These are phyloP conservation scores for Phytopythium kandeliae DNA, from an alignment of 352 stramenopile species.

Conservation along the genomic window DNA sequence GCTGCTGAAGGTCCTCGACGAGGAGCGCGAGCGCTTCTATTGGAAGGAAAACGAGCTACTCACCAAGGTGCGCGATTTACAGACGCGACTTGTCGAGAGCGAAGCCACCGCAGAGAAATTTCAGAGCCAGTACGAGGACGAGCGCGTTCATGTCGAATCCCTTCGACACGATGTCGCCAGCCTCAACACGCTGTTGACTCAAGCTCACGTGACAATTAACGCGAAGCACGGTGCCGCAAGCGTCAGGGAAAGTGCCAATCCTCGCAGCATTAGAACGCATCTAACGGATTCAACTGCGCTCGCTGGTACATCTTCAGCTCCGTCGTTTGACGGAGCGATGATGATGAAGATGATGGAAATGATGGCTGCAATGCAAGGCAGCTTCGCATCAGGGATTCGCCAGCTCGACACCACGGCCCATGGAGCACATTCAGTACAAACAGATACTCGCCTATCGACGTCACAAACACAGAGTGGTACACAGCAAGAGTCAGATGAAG, in stretches of 20 bases:
- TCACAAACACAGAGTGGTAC: background rate
- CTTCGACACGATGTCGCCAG: constrained; percentile 60
- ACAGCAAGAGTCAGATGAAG: constrained; percentile 1
- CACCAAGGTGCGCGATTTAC: constrained; percentile 35
- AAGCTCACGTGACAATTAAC: constrained; percentile 49
- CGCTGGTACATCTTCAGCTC: background rate
- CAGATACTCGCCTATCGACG: background rate
- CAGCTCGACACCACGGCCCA: too few species aligned
- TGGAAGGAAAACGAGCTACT: constrained; percentile 62
- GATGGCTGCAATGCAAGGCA: constrained; percentile 22
- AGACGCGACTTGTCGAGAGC: constrained; percentile 39
- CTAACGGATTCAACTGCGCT: background rate
- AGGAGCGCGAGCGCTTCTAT: constrained; percentile 39
- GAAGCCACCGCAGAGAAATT: constrained; percentile 54
- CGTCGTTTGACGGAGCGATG: constrained; percentile 27
- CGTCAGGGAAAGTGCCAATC: background rate
- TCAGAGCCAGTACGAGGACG: constrained; percentile 70
- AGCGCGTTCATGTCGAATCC: constrained; percentile 64
- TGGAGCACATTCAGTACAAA: background rate
- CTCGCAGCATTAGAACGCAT: background rate
- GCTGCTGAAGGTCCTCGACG: constrained; percentile 41
- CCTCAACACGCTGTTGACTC: constrained; percentile 53
- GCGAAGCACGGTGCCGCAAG: constrained; percentile 20
- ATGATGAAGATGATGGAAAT: constrained; percentile 68
- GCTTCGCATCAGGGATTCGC: background rate